Evolutionary conservation across 2,329 filamentous ascomycete species (phyloP).

Genomic region (Cryphonectria carpinicola): DNA sequence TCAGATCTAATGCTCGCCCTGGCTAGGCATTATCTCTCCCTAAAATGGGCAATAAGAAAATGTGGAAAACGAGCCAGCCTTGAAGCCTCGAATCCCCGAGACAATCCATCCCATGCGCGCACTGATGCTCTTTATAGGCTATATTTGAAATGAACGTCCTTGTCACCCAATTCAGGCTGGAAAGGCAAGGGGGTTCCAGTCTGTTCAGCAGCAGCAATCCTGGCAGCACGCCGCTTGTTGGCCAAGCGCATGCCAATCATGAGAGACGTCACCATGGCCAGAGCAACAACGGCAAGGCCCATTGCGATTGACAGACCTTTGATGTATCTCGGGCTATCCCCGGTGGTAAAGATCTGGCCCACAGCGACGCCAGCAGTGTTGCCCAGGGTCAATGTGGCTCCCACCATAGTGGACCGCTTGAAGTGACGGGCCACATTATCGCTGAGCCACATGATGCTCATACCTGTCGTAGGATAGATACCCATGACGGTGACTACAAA

Average conservation of each 20-base stretch:
- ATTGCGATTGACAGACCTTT: constrained; percentile 38
- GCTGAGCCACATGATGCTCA: constrained; percentile 51
- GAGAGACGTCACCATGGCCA: constrained; percentile 34
- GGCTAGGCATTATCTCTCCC: neutral
- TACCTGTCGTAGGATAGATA: constrained; percentile 37
- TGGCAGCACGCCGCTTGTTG: constrained; percentile 36
- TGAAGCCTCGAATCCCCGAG: neutral
- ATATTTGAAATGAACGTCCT: constrained; percentile 36
- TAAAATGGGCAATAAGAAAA: neutral
- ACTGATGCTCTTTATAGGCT: constrained; percentile 21
- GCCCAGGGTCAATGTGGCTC: constrained; percentile 50
- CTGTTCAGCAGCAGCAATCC: constrained; percentile 32
- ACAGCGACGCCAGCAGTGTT: constrained; percentile 53
- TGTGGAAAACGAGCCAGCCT: neutral
- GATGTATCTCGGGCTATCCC: constrained; percentile 37
- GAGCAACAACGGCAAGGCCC: constrained; percentile 34
- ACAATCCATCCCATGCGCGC: neutral
- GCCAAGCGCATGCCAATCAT: constrained; percentile 36
- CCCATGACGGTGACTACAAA: constrained; percentile 33
- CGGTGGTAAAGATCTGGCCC: constrained; percentile 47
- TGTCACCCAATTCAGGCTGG: constrained; percentile 35
- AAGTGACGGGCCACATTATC: constrained; percentile 53
- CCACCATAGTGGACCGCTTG: constrained; percentile 50
- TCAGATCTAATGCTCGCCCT: neutral
- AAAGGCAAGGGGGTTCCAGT: constrained; percentile 32